A percentile compares a stretch with the other conserved stretches of the same genome.
Conservation (phyloP, 73 alveolate species). For the Tetrahymena malaccensis region DNA sequence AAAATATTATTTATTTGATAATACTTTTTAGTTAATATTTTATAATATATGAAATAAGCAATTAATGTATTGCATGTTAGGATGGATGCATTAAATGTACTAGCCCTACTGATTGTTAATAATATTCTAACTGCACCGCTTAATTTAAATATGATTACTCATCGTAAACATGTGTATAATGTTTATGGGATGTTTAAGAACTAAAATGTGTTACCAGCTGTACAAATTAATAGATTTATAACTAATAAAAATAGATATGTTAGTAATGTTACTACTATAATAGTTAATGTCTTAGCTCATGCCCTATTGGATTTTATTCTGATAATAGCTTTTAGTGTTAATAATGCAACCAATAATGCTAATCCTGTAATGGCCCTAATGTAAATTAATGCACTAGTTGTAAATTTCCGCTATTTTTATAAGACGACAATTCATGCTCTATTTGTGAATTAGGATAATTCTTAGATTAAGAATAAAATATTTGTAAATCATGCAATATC, state of each 20-base stretch:
- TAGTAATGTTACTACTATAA: not conserved
- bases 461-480: not conserved
- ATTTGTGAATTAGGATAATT: not conserved
- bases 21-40: too few relatives aligned
- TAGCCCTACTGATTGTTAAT: not conserved
- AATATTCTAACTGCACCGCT: not conserved
- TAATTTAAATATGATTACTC: not conserved
- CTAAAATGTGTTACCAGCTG: not conserved
- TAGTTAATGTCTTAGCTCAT: not conserved
- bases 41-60: not conserved
- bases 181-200: not conserved
- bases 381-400: not conserved
- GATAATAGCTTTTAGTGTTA: not conserved
- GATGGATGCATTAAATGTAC: not conserved
- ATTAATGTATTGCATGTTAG: not conserved
- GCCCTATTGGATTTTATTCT: not conserved
- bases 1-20: too few relatives aligned
- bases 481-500: not conserved
- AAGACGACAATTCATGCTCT: not conserved
- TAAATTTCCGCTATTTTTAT: not conserved
- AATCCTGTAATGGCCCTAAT: not conserved
- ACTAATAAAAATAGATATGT: not conserved
- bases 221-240: not conserved
- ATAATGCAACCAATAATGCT: not conserved
- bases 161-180: not conserved